Evolutionary conservation across 1,284 basidiomycete species (phyloP), one percentile per base, ranked within the genome.

Genomic region (Leccinum griseonigrum): DNA sequence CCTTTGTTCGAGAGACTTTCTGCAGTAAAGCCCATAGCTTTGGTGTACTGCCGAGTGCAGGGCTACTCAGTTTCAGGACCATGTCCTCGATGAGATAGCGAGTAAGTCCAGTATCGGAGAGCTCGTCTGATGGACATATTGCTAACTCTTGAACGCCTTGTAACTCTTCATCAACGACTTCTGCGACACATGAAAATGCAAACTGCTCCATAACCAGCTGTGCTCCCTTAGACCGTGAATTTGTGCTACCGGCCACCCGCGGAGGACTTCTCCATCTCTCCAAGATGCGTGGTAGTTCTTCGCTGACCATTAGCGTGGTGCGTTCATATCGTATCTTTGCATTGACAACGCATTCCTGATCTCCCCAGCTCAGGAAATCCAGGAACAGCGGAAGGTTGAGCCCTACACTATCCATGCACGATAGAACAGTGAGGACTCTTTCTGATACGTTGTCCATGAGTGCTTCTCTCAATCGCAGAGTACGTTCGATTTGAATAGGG

Each of bases 361-460:
- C 58, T 60, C 40, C 57, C 60, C 52, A 58, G n/a, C 57, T 58
- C 38, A 58, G 34, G 11, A 58, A 58, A 38, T 58, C 50, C 11
- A 58, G 36, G 22, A 60, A 60, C 3, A 60, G 50, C 3, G 29
- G 50, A 60, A 60, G 48, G 16, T 60, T n/a, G 1, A 60, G 59
- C 14, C 50, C 56, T 29, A 5, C n/a, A n/a, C n/a, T n/a, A n/a
- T n/a, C n/a, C n/a, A n/a, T n/a, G n/a, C n/a, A n/a, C n/a, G n/a
- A n/a, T n/a, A n/a, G n/a, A n/a, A 61, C 14, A 1, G 51, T 3
- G 13, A 54, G 38, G 13, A 60, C 31, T 38, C 60, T 60, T 14
- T 6, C 40, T 13, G 32, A 38, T 60, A 54, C 9, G 3, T 60
- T 60, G 10, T 50, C 58, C 4, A 11, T 46, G 11, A 60, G 52